phyloP scores from a whole-genome alignment of 495 filamentous ascomycete species.

The Lepidopterella palustris region DNA sequence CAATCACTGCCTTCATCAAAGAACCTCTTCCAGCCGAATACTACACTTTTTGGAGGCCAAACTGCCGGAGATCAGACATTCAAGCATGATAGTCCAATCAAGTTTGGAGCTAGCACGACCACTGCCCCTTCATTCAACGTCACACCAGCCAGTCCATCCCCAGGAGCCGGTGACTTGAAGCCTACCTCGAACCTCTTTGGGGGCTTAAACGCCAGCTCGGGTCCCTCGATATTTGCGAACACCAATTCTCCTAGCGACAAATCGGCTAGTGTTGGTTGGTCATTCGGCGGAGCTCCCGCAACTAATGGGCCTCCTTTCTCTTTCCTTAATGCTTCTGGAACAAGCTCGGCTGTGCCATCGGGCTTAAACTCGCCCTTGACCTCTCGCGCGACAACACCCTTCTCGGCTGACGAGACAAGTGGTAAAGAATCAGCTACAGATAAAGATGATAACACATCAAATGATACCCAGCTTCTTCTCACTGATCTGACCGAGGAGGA shows the following conservation, averaged over 20 bases:
- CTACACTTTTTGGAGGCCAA: constrained; percentile 9
- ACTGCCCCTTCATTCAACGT: constrained; percentile 6
- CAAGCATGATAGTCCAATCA: constrained; percentile 26
- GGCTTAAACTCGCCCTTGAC: constrained; percentile 1
- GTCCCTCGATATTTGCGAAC: not conserved
- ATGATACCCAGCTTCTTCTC: constrained; percentile 20
- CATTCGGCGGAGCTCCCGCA: constrained; percentile 18
- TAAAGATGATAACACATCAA: constrained; percentile 4
- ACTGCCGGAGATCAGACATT: constrained; percentile 24
- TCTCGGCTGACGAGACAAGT: constrained; percentile 21
- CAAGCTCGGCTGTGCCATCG: not conserved
- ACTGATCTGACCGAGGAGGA: constrained; percentile 23
- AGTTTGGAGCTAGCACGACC: constrained; percentile 14
- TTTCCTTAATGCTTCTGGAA: not conserved
- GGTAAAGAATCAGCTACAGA: constrained; percentile 9
- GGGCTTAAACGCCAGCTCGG: not conserved
- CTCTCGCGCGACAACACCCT: constrained; percentile 30
- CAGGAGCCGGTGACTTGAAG: not conserved
- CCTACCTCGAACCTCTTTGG: not conserved
- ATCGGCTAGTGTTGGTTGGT: constrained; percentile 12
- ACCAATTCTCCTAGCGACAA: not conserved
- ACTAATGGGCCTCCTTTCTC: not conserved
- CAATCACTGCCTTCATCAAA: not conserved
- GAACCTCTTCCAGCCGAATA: not conserved
- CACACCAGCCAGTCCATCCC: constrained; percentile 7